These are phyloP conservation scores for Bimuria novae-zelandiae DNA, from an alignment of 2,329 filamentous ascomycete species.

Conservation along the genomic window DNA sequence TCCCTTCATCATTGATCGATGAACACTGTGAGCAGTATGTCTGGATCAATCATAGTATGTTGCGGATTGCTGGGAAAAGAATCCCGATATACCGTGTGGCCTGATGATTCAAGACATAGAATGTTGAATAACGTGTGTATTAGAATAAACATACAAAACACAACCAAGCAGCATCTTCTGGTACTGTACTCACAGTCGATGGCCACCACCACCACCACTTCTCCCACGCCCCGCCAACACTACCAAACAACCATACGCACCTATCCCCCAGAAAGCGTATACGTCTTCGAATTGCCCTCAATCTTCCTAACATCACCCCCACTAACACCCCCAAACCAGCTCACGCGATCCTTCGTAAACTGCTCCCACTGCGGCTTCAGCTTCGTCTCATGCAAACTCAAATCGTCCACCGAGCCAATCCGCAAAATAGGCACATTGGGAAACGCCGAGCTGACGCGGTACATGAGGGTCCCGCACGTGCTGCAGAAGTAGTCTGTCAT, in stretches of 20 bases:
- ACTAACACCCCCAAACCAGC: constrained; percentile 48
- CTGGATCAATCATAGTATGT: background rate
- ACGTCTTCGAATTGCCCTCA: constrained; percentile 5
- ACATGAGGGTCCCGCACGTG: constrained; percentile 65
- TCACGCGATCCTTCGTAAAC: constrained; percentile 57
- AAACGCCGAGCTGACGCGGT: constrained; percentile 52
- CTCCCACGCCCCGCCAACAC: constrained; percentile 3
- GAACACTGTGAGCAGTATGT: constrained; percentile 2
- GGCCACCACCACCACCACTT: constrained; percentile 5
- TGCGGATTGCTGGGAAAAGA: too few species aligned
- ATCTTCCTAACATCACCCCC: constrained; percentile 5
- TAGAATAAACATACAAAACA: constrained; percentile 6
- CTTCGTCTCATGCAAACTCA: constrained; percentile 60
- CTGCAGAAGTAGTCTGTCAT: constrained; percentile 68
- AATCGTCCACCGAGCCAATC: constrained; percentile 67
- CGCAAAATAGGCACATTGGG: constrained; percentile 57
- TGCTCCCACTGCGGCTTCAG: constrained; percentile 60
- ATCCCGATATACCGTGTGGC: too few species aligned
- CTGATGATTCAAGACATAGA: constrained; percentile 1
- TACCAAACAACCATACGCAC: constrained; percentile 2
- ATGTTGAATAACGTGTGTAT: constrained; percentile 4
- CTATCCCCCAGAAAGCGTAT: constrained; percentile 4
- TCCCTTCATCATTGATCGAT: background rate
- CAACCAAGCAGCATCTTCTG: constrained; percentile 1
- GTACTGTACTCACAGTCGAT: constrained; percentile 5